Conservation (phyloP, 768 basidiomycete genomes). For the Asterophora parasitica region DNA sequence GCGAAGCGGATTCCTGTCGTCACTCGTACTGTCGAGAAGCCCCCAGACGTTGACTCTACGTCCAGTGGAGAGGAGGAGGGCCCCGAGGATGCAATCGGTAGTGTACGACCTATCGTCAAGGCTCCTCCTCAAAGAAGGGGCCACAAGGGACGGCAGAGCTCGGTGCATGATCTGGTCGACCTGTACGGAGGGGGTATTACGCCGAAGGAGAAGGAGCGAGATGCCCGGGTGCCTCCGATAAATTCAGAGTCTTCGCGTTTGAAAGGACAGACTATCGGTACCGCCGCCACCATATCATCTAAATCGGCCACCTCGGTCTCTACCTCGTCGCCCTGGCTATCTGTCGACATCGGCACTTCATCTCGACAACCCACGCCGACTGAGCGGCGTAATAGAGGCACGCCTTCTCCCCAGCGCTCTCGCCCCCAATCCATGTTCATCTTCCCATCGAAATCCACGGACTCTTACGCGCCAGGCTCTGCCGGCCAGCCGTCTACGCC, state of each 20-base stretch:
- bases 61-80: slow-evolving; percentile 61
- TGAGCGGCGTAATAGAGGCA: slow-evolving; percentile 1
- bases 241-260: background rate
- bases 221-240: slow-evolving; percentile 7
- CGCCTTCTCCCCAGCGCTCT: slow-evolving; percentile 37
- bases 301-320: slow-evolving; percentile 3
- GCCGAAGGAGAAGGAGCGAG: slow-evolving; percentile 38
- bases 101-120: slow-evolving; percentile 20
- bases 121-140: slow-evolving; percentile 28
- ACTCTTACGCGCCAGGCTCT: slow-evolving; percentile 23
- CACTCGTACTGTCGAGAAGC: slow-evolving; percentile 17
- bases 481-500: slow-evolving; percentile 21
- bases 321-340: slow-evolving; percentile 9
- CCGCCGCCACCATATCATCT: background rate
- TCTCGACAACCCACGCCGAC: background rate
- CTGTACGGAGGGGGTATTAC: slow-evolving; percentile 60
- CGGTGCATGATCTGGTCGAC: slow-evolving; percentile 80
- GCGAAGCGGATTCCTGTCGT: slow-evolving; percentile 48
- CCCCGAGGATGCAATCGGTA: slow-evolving; percentile 39
- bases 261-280: slow-evolving; percentile 2
- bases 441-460: slow-evolving; percentile 52
- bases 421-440: slow-evolving; percentile 84
- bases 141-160: slow-evolving; percentile 62
- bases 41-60: slow-evolving; percentile 35
- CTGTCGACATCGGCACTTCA: background rate